Conservation (phyloP, 257 asterid species). For the Marsdenia floribunda region DNA sequence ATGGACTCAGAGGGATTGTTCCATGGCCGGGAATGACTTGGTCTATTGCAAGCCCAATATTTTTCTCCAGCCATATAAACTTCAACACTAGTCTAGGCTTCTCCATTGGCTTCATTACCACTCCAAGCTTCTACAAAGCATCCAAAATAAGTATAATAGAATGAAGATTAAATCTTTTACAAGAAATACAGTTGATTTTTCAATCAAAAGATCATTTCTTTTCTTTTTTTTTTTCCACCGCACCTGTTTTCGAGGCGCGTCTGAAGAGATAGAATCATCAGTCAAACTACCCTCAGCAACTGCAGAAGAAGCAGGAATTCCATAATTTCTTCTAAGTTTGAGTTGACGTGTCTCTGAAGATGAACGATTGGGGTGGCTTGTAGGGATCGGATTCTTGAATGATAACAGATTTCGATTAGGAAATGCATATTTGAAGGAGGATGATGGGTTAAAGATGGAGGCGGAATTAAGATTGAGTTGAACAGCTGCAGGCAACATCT, state of each 20-base stretch:
- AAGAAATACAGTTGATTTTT: background rate
- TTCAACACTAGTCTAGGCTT: slow-evolving; percentile 39
- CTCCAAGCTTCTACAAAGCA: slow-evolving; percentile 33
- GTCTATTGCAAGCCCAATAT: slow-evolving; percentile 41
- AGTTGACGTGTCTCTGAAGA: slow-evolving; percentile 6
- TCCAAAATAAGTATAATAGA: background rate
- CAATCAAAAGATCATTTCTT: background rate
- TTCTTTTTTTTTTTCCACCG: no score
- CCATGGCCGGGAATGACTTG: slow-evolving; percentile 42
- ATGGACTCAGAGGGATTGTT: slow-evolving; percentile 41
- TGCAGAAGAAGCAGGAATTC: slow-evolving; percentile 19
- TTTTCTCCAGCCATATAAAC: slow-evolving; percentile 46
- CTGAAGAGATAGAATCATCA: slow-evolving; percentile 19
- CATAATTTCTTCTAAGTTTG: slow-evolving; percentile 11
- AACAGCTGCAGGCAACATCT: slow-evolving; percentile 21
- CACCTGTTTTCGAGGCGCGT: slow-evolving; percentile 30
- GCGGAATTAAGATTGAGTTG: slow-evolving; percentile 5
- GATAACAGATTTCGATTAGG: slow-evolving; percentile 7
- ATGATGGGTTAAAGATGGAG: background rate
- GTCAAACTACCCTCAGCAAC: slow-evolving; percentile 11
- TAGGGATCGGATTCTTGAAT: slow-evolving; percentile 4
- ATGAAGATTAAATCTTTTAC: background rate
- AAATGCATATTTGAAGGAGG: slow-evolving; percentile 1
- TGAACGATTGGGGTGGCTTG: slow-evolving; percentile 1
- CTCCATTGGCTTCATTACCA: slow-evolving; percentile 41